These are phyloP conservation scores for Triticum timopheevii DNA, from an alignment of 176 grass and related monocot species.

Conservation along the genomic window DNA sequence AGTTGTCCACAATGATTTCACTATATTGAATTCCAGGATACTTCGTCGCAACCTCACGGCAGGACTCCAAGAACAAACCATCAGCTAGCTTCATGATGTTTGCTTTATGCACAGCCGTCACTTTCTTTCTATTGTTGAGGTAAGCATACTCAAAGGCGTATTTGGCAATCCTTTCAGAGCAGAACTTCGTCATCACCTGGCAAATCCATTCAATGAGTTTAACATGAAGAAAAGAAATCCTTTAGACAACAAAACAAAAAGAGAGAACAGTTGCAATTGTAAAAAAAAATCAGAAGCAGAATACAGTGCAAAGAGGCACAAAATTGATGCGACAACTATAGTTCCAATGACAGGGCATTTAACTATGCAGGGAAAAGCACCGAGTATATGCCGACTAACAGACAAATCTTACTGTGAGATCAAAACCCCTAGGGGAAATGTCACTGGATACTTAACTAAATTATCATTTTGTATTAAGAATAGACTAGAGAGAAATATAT, in stretches of 20 bases:
- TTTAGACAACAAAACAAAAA: slow-evolving; percentile 8
- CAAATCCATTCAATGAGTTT: slow-evolving; percentile 38
- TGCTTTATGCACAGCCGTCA: slow-evolving; percentile 94
- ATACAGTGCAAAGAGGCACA: not conserved
- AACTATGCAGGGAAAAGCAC: not conserved
- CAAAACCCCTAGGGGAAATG: not conserved
- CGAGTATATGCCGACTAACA: not conserved
- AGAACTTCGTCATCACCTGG: slow-evolving; percentile 98
- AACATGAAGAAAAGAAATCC: not conserved
- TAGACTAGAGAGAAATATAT: not conserved
- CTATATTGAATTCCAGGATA: slow-evolving; percentile 90
- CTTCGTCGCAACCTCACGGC: slow-evolving; percentile 90
- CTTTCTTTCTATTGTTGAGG: slow-evolving; percentile 98
- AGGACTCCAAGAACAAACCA: slow-evolving; percentile 96
- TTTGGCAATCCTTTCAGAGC: slow-evolving; percentile 96
- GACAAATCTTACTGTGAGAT: not conserved
- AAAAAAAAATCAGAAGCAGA: not conserved
- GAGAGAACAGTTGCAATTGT: not conserved
- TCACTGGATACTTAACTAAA: not conserved
- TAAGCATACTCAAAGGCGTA: slow-evolving; percentile 99
- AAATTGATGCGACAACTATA: not conserved
- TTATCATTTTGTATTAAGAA: not conserved
- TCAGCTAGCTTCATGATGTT: slow-evolving; percentile 99
- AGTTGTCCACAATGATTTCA: slow-evolving; percentile 99
- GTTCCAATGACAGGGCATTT: not conserved